Evolutionary conservation across 1,284 basidiomycete species (phyloP), one percentile per base, ranked within the genome.

Genomic region (Naganishia liquefaciens): DNA sequence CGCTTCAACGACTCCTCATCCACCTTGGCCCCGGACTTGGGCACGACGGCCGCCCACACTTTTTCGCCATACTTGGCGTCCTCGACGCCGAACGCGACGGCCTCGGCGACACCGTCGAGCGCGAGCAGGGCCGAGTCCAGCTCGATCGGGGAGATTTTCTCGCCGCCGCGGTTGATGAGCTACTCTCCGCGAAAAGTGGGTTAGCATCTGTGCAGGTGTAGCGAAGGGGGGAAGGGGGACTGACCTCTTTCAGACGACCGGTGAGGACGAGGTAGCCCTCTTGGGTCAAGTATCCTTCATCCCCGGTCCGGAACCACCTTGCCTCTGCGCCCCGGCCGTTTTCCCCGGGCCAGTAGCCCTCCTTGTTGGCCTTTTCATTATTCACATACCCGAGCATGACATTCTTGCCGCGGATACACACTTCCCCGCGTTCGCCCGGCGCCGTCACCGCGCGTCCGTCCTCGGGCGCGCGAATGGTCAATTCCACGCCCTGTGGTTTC

Each of bases 71-170:
- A 76, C 61, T 75, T 75, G 46, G 63, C 68, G 55, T 76, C 73
- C 30, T 71, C 70, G 15, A 76, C 74, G 3, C 75, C 75, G 61
- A 76, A 76, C 42, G 68, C 69, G 17, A 84, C 77, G 66, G 84
- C 84, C 52, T 87, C 86, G 19, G 72, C 72, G 19, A 87, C 81
- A 33, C 81, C 82, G 1, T 75, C 68, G n/a, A 84, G 73, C 1
- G 74, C 70, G 3, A 80, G 74, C 15, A 88, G 71, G 0, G 82
- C 82, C 0, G 76, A 73, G 68, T 84, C 81, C 19, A 87, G 76
- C 75, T 88, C 86, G 68, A 87, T 84, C 1, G 87, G 87, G 6
- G 84, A 85, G 65, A 87, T 84, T 68, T 87, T 87, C 73, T 88
- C 86, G 2, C 86, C 86, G 15, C 85, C 85, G 67, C 83, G 82